phyloP scores from a whole-genome alignment of 495 filamentous ascomycete species.

The Choiromyces venosus region DNA sequence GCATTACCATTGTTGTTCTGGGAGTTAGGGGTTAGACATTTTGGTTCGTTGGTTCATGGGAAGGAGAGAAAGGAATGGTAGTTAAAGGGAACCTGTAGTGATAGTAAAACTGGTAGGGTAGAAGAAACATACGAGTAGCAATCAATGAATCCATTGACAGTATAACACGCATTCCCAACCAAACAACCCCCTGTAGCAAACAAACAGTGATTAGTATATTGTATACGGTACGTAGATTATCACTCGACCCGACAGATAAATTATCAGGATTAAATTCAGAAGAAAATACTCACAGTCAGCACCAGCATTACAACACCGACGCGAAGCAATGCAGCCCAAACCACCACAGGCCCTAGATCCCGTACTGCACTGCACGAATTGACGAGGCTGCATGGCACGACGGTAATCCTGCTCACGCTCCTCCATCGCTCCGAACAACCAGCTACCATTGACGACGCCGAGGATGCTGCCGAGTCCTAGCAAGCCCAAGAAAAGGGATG shows the following conservation, averaged over 20 bases:
- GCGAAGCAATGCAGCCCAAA: conserved; percentile 6
- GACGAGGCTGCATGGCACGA: neutral
- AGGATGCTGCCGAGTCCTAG: conserved; percentile 14
- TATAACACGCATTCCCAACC: conserved; percentile 9
- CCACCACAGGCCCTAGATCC: conserved; percentile 14
- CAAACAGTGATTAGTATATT: neutral
- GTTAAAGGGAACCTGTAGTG: too few relatives aligned
- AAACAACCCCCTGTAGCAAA: conserved; percentile 14
- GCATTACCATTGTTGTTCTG: neutral
- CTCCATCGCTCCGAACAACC: conserved; percentile 20
- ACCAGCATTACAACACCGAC: conserved; percentile 19
- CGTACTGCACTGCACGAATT: neutral
- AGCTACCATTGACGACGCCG: conserved; percentile 10
- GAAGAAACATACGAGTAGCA: conserved; percentile 18
- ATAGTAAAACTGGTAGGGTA: neutral
- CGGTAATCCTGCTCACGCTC: neutral
- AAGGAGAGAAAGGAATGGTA: too few relatives aligned
- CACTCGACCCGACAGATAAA: neutral
- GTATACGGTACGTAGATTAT: neutral
- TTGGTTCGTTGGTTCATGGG: neutral
- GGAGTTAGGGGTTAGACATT: neutral
- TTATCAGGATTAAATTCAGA: neutral
- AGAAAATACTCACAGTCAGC: conserved; percentile 19
- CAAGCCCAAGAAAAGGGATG: neutral
- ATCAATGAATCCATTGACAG: conserved; percentile 9